phyloP scores from a whole-genome alignment of 148 eudicot species.

The Fagopyrum esculentum region DNA sequence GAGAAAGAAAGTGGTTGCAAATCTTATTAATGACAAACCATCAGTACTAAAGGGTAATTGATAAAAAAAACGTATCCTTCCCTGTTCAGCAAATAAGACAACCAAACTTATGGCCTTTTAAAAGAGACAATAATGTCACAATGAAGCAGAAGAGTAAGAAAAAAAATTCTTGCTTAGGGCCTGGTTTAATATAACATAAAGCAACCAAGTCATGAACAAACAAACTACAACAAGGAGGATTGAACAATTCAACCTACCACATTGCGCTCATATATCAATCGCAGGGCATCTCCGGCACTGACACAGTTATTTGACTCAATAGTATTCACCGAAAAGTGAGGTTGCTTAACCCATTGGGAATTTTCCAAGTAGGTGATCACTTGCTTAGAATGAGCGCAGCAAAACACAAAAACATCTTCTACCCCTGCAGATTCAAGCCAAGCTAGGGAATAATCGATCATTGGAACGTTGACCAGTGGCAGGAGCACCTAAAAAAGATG shows the following conservation, averaged over 20 bases:
- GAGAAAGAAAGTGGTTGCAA: background rate
- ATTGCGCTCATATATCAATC: conserved; percentile 69
- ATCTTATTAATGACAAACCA: background rate
- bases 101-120: background rate
- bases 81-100: background rate
- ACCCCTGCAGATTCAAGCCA: conserved; percentile 98
- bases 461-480: conserved; percentile 77
- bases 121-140: background rate
- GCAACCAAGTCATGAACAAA: background rate
- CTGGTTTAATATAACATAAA: background rate
- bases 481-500: conserved; percentile 57
- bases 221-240: background rate
- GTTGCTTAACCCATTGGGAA: conserved; percentile 76
- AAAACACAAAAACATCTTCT: conserved; percentile 87
- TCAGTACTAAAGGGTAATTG: background rate
- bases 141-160: background rate
- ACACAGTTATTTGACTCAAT: conserved; percentile 74
- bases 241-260: conserved; percentile 51
- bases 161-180: background rate
- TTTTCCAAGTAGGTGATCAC: conserved; percentile 64
- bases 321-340: conserved; percentile 67
- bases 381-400: conserved; percentile 95
- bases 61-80: background rate
- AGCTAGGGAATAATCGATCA: conserved; percentile 89
- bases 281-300: conserved; percentile 96